These are phyloP conservation scores for Scleromitrula shiraiana DNA, from an alignment of 2,329 filamentous ascomycete species.

Conservation along the genomic window DNA sequence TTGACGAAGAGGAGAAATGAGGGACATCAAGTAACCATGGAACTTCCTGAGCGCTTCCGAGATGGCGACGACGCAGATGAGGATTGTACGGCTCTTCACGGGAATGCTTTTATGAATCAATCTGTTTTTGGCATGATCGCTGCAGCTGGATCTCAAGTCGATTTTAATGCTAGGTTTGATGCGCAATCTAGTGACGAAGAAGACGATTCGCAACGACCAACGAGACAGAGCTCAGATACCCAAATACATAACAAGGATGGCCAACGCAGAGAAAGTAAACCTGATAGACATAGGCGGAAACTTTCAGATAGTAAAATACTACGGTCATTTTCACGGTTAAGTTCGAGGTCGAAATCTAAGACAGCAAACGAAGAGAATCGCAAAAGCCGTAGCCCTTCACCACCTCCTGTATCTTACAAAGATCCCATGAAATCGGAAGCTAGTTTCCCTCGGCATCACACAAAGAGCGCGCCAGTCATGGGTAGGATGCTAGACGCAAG, in stretches of 20 bases:
- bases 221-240: conserved; percentile 16
- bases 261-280: conserved; percentile 30
- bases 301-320: conserved; percentile 59
- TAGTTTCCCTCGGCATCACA: conserved; percentile 29
- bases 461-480: conserved; percentile 61
- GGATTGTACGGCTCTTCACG: conserved; percentile 50
- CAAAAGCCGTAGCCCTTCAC: conserved; percentile 10
- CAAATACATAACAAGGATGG: conserved; percentile 21
- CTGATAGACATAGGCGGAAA: conserved; percentile 45
- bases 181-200: conserved; percentile 69
- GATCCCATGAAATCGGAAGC: conserved; percentile 27
- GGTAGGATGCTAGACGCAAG: conserved; percentile 69
- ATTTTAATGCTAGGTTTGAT: conserved; percentile 76
- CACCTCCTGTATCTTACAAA: conserved; percentile 22
- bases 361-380: conserved; percentile 27
- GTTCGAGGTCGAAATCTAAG: conserved; percentile 37
- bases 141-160: conserved; percentile 72
- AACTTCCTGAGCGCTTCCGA: conserved; percentile 49
- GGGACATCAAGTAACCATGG: conserved; percentile 36
- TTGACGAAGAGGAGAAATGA: conserved; percentile 36
- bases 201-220: conserved; percentile 21
- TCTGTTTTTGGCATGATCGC: conserved; percentile 91
- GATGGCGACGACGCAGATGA: conserved; percentile 52
- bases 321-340: conserved; percentile 50
- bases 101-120: conserved; percentile 65